These are phyloP conservation scores for Fusarium torulosum DNA, from an alignment of 2,329 filamentous ascomycete species.

Conservation along the genomic window DNA sequence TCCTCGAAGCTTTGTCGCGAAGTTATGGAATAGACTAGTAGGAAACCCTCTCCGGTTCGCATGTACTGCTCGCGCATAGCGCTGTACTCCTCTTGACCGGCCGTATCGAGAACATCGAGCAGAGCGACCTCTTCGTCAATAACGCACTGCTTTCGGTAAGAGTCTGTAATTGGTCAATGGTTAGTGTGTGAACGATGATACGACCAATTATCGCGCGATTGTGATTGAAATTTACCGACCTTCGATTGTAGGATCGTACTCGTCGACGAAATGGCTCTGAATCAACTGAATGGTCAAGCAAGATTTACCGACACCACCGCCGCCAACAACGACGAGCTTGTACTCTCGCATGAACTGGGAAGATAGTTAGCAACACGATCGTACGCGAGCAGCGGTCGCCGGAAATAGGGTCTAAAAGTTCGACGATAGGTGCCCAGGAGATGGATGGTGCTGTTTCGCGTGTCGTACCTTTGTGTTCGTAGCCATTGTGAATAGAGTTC, in stretches of 20 bases:
- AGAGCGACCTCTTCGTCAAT: slow-evolving; percentile 98
- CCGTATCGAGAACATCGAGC: slow-evolving; percentile 97
- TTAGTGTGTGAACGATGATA: slow-evolving; percentile 41
- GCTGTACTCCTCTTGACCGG: slow-evolving; percentile 98
- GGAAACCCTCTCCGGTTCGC: slow-evolving; percentile 97
- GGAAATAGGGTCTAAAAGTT: background rate
- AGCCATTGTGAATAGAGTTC: slow-evolving; percentile 51
- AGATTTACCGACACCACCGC: slow-evolving; percentile 98
- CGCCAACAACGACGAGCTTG: slow-evolving; percentile 96
- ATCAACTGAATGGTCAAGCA: slow-evolving; percentile 98
- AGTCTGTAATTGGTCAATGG: slow-evolving; percentile 70
- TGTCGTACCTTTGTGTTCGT: slow-evolving; percentile 53
- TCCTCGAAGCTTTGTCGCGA: slow-evolving; percentile 98
- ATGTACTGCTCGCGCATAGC: slow-evolving; percentile 99
- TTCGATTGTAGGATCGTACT: slow-evolving; percentile 99
- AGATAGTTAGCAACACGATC: slow-evolving; percentile 34
- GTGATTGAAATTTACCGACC: slow-evolving; percentile 66
- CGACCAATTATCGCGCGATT: background rate
- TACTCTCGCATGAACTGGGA: slow-evolving; percentile 87
- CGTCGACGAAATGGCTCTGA: slow-evolving; percentile 97
- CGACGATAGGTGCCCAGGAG: background rate
- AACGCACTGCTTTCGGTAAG: slow-evolving; percentile 99
- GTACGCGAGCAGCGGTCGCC: background rate
- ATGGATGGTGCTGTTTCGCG: background rate
- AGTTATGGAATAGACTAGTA: slow-evolving; percentile 98